These are phyloP conservation scores for Pseudopithomyces maydicus DNA, from an alignment of 2,329 filamentous ascomycete genomes.

Conservation along the genomic window DNA sequence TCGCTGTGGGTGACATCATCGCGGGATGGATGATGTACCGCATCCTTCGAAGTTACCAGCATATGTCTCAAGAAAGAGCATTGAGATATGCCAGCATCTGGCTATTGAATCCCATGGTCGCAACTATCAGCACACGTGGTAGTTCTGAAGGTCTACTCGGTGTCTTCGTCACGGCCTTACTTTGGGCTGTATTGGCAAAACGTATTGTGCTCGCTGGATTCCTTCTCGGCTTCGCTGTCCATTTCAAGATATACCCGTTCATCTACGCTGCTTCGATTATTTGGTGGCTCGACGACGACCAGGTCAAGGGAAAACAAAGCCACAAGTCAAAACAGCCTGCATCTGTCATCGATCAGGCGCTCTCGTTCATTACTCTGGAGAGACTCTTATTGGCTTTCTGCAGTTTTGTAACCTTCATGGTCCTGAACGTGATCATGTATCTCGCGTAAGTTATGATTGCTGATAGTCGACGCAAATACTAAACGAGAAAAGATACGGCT, in stretches of 20 bases:
- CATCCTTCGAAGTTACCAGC: conserved; percentile 52
- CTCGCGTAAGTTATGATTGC: conserved; percentile 59
- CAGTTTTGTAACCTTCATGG: conserved; percentile 74
- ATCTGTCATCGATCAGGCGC: conserved; percentile 27
- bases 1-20: conserved; percentile 80
- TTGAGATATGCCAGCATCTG: conserved; percentile 83
- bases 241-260: conserved; percentile 99
- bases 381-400: conserved; percentile 64
- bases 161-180: conserved; percentile 77
- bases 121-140: conserved; percentile 91
- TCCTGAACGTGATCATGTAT: conserved; percentile 81
- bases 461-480: conserved; percentile 4
- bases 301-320: conserved; percentile 23
- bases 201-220: conserved; percentile 70
- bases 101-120: conserved; percentile 98
- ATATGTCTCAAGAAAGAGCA: conserved; percentile 54
- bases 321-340: conserved; percentile 1
- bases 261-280: conserved; percentile 85
- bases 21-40: conserved; percentile 78
- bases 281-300: conserved; percentile 74
- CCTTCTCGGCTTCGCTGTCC: conserved; percentile 81
- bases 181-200: conserved; percentile 78
- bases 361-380: conserved; percentile 35
- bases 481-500: conserved; percentile 65
- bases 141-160: conserved; percentile 91